phyloP scores from a whole-genome alignment of 78 protist species.

The slime mould (Dictyostelium discoideum) region DNA sequence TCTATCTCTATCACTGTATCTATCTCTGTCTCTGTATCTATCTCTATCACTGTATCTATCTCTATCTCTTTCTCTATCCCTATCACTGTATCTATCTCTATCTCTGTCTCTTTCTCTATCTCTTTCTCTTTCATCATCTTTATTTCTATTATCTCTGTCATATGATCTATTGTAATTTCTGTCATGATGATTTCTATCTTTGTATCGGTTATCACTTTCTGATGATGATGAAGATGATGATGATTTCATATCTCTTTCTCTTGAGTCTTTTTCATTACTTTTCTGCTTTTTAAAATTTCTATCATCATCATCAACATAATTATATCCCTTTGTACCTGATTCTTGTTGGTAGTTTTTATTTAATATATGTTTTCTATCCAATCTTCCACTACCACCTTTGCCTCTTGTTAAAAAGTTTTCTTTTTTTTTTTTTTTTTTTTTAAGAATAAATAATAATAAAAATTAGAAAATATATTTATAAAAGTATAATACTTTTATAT shows the following conservation, averaged over 20 bases:
- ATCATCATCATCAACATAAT: conserved; percentile 41
- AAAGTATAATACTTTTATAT: no score
- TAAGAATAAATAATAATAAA: no score
- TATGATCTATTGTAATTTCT: neutral
- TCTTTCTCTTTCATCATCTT: conserved; percentile 60
- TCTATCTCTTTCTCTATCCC: neutral
- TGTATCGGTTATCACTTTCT: conserved; percentile 21
- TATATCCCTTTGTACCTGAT: conserved; percentile 67
- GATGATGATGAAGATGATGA: neutral
- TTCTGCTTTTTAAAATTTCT: conserved; percentile 15
- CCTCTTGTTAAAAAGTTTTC: conserved; percentile 7
- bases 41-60: neutral
- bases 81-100: neutral
- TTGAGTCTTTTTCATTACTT: neutral
- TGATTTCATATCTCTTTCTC: neutral
- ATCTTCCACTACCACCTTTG: neutral
- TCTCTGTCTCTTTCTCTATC: conserved; percentile 43
- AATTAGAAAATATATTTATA: no score
- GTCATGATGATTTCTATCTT: neutral
- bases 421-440: neutral
- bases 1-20: neutral
- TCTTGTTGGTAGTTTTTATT: conserved; percentile 7
- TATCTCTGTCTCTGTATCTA: neutral
- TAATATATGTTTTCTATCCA: neutral
- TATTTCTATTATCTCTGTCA: neutral